Evolutionary conservation across 192 early-diverging fungal species (phyloP), one percentile per base, ranked within the genome.

Genomic region (Backusella westeae): DNA sequence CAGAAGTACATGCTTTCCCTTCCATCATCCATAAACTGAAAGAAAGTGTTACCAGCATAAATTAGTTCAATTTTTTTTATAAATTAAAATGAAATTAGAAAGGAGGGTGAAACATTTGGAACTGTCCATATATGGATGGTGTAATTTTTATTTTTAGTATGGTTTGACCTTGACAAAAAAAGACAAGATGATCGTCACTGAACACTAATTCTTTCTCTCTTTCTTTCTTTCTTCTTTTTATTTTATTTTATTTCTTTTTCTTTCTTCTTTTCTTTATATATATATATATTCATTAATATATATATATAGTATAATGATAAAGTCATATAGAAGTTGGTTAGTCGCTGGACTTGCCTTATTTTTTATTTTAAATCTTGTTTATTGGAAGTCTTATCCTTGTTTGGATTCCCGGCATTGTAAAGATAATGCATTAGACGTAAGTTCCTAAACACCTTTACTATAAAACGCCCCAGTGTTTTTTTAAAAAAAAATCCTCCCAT

Each of bases 351-450:
- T 69, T 35, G 39, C 38, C n/a, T 23, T 69, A 39, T 69, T 69
- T 38, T 39, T 69, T 23, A 41, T 38, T 38, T 39, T 69, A 38
- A 69, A 69, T 39, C 34, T 69, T 69, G 38, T 69, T 38, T 69
- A 69, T 39, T 69, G 68, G 68, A 69, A 69, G 35, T 35, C 35
- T 10, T 69, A 69, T 69, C 68, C 17, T 39, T 69, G 68, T 69
- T 39, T 38, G 34, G 68, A 69, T 39, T 38, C 68, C 34, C 34
- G 68, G 21, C 36, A 41, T 15, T 69, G 68, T 41, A 69, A n/a
- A 38, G 34, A 41, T 41, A 23, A 21, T 29, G 56, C 56, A 63
- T 63, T 63, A 69, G 68, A 69, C 35, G 68, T 69, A 69, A 21
- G 35, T 68, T 3, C 14, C 42, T 0, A 44, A 39, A 44, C 42